phyloP scores from a whole-genome alignment of 2,329 filamentous ascomycete genomes.

The Aspergillus felis region DNA sequence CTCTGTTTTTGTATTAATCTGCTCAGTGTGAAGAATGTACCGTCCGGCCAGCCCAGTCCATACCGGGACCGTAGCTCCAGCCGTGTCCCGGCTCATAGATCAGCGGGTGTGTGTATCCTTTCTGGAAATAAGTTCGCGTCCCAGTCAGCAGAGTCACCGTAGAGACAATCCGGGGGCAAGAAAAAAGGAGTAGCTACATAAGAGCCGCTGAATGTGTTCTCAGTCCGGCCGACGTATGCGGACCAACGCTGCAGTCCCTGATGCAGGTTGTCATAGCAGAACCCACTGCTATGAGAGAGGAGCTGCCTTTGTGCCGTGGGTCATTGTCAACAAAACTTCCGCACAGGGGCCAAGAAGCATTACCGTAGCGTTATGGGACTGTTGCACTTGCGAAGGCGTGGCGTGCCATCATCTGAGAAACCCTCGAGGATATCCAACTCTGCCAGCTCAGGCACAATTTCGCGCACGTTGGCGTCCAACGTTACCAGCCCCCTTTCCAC shows the following conservation, averaged over 20 bases:
- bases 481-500: no score
- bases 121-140: not conserved
- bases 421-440: no score
- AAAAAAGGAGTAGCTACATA: not conserved
- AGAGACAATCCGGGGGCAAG: no score
- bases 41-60: constrained; percentile 52
- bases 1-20: not conserved
- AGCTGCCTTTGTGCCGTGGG: not conserved
- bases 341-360: no score
- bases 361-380: no score
- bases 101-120: constrained; percentile 32
- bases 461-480: no score
- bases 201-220: constrained; percentile 8
- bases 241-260: constrained; percentile 5
- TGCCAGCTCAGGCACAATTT: no score
- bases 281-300: constrained; percentile 5
- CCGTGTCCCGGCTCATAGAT: constrained; percentile 48
- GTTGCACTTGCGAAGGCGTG: no score
- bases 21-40: constrained; percentile 6
- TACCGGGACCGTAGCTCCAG: constrained; percentile 48
- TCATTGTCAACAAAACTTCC: no score
- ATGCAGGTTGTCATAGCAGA: constrained; percentile 8
- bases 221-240: constrained; percentile 3
- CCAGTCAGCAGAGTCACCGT: not conserved
- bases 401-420: no score